Evolutionary conservation across 129 eudicot species (phyloP), one percentile per base, ranked within the genome.

Genomic region (Helichrysum umbraculigerum): DNA sequence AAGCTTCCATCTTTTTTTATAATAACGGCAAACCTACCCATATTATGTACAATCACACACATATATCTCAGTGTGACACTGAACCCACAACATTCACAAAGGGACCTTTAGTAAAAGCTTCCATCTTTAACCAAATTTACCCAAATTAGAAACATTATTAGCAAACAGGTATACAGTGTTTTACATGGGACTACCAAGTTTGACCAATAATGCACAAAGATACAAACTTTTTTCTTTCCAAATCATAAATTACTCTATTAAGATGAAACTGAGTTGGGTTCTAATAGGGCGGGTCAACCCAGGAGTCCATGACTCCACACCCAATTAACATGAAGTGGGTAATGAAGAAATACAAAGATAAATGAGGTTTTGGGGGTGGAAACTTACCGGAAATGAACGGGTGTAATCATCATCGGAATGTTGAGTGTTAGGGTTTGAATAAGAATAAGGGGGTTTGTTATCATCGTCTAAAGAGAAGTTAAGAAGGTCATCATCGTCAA

Each of bases 401-500:
- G 16, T 29, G 47, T 70, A 76, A 66, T 76, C 80, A 42, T 76
- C 66, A 21, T 61, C 71, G 33, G 84, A 50, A 66, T 61, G 68
- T 60, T 32, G 77, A 41, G 12, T 33, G 77, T 73, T 75, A 54
- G 70, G 85, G 66, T 35, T 65, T 57, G 33, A 68, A 78, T 76
- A 81, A 66, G 87, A 78, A 29, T 28, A 75, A 57, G 87, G 84
- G 76, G 76, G 34, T 10, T 59, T 82, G 34, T 60, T 79, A 17
- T 79, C 85, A 3, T 58, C 90, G 35, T 83, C 92, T 41, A 89
- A 84, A 12, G 85, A 78, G 82, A 92, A 92, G 90, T 89, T 84
- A 69, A 92, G 81, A 25, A 92, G 90, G 91, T 91, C 97, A 17
- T 84, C 96, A 12, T 84, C 88, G n/a, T 83, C 88, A 61, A 83